These are phyloP conservation scores for Tricholoma bakamatsutake DNA, from an alignment of 768 basidiomycete genomes.

Conservation along the genomic window DNA sequence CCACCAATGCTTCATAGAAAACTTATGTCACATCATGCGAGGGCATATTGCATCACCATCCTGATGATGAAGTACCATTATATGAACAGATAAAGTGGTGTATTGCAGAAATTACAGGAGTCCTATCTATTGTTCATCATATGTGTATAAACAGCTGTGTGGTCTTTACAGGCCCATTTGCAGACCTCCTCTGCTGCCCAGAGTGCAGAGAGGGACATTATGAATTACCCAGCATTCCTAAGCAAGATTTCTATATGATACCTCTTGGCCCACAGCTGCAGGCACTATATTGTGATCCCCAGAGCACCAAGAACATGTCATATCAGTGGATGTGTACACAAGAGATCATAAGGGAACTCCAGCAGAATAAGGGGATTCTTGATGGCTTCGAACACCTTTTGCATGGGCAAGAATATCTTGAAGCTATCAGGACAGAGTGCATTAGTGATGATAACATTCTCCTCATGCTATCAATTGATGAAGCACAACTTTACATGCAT, in stretches of 20 bases:
- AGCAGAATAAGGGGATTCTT: neutral
- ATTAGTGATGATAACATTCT: neutral
- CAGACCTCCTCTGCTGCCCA: neutral
- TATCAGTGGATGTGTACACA: constrained; percentile 21
- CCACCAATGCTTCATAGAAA: constrained; percentile 16
- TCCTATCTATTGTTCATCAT: neutral
- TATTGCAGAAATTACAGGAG: constrained; percentile 6
- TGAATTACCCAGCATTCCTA: neutral
- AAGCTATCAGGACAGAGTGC: neutral
- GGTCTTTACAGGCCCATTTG: constrained; percentile 13
- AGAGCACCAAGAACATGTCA: constrained; percentile 18
- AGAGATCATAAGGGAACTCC: constrained; percentile 3
- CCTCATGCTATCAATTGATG: constrained; percentile 21
- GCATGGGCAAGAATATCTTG: constrained; percentile 10
- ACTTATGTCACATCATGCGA: constrained; percentile 13
- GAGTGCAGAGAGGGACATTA: constrained; percentile 2
- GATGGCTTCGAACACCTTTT: constrained; percentile 18
- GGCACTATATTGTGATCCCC: constrained; percentile 1
- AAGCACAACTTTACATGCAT: constrained; percentile 22
- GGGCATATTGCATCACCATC: constrained; percentile 8
- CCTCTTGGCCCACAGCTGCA: constrained; percentile 2
- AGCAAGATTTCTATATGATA: constrained; percentile 1
- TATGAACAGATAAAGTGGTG: constrained; percentile 14
- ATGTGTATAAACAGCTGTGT: constrained; percentile 1
- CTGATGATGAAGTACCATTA: constrained; percentile 11